Evolutionary conservation across 768 basidiomycete species (phyloP).

Genomic region (Boletus sensibilis): DNA sequence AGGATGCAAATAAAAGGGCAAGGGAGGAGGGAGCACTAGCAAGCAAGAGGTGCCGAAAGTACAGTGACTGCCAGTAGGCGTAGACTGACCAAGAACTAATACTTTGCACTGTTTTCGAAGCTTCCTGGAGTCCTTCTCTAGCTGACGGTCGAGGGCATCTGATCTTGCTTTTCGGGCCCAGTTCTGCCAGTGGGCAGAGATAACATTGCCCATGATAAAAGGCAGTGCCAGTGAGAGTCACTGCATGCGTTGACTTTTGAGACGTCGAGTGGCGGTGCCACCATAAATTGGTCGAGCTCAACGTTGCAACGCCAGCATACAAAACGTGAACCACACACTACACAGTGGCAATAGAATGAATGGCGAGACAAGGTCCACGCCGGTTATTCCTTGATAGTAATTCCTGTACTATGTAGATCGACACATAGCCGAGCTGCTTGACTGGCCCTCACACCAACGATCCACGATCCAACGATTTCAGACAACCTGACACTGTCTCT

Average conservation of each 20-base stretch:
- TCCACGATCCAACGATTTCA: neutral
- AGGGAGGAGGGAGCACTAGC: too few species aligned
- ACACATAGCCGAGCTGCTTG: neutral
- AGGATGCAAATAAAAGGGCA: neutral
- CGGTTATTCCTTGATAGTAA: neutral
- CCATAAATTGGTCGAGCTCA: too few species aligned
- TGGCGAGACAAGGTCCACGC: neutral
- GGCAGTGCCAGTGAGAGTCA: too few species aligned
- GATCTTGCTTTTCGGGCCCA: constrained; percentile 59
- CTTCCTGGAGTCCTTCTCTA: constrained; percentile 82
- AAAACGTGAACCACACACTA: neutral
- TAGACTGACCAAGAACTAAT: constrained; percentile 73
- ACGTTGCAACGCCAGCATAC: too few species aligned
- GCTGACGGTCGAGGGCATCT: constrained; percentile 74
- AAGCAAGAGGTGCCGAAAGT: constrained; percentile 10
- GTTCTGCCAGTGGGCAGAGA: constrained; percentile 54
- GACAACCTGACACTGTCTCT: constrained; percentile 16
- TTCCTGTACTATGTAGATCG: neutral
- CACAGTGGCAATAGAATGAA: neutral
- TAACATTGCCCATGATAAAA: constrained; percentile 64
- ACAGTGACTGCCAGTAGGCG: neutral
- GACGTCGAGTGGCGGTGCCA: too few species aligned
- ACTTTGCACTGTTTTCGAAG: constrained; percentile 92
- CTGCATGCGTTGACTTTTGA: too few species aligned
- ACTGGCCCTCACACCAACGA: neutral